Evolutionary conservation across 2,329 filamentous ascomycete species (phyloP).

Genomic region (Trichoderma atroviride): DNA sequence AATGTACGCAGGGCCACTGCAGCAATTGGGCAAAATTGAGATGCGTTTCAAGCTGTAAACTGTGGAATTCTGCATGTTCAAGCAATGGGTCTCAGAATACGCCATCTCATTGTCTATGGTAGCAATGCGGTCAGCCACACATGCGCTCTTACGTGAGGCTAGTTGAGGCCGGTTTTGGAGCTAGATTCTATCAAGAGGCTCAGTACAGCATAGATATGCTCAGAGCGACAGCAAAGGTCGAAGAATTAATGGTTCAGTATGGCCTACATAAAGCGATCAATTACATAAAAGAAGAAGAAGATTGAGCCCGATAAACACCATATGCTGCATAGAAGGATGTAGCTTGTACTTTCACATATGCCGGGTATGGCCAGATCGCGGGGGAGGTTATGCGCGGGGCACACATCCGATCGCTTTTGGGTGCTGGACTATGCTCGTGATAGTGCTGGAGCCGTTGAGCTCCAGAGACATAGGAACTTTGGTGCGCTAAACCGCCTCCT

Average conservation of each 20-base stretch:
- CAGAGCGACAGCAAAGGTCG: not conserved
- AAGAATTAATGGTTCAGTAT: not conserved
- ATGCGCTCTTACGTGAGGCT: slow-evolving; percentile 21
- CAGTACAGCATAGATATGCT: not conserved
- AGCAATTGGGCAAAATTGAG: not conserved
- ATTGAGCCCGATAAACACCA: not conserved
- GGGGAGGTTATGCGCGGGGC: not conserved
- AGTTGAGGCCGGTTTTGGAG: not conserved
- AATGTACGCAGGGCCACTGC: not conserved
- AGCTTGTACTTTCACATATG: not conserved
- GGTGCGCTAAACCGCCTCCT: not conserved
- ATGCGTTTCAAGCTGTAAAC: not conserved
- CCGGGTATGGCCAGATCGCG: not conserved
- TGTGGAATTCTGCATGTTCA: not conserved
- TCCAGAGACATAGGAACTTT: not conserved
- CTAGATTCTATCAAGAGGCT: not conserved
- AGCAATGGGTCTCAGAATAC: not conserved
- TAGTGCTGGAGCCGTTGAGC: not conserved
- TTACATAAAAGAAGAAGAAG: not conserved
- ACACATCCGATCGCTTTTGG: not conserved
- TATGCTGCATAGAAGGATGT: not conserved
- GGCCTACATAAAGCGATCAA: not conserved
- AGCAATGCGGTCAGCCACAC: not conserved
- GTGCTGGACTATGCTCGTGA: not conserved
- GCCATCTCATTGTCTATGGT: no score